Conservation (phyloP, 1,284 basidiomycete species). For the Ceraceosorus guamensis region DNA sequence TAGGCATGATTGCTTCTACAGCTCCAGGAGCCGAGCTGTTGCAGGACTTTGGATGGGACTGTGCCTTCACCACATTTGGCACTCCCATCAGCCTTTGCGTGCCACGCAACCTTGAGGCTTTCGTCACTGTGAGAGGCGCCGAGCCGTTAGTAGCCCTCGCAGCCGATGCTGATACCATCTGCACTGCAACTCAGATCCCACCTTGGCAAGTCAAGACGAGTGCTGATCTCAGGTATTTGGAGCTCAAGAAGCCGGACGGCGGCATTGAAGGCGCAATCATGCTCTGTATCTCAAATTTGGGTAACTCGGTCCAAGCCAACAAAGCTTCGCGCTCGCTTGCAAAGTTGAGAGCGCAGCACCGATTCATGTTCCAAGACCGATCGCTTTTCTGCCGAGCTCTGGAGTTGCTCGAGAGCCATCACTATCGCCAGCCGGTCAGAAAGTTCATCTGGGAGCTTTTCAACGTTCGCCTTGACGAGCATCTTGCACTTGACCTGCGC, state of each 20-base stretch:
- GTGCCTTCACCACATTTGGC: conserved; percentile 74
- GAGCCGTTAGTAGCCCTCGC: neutral
- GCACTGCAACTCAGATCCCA: conserved; percentile 58
- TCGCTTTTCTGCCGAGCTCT: conserved; percentile 33
- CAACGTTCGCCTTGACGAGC: conserved; percentile 52
- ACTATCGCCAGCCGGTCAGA: conserved; percentile 70
- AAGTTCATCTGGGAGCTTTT: conserved; percentile 89
- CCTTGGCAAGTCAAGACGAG: conserved; percentile 56
- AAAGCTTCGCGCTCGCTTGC: conserved; percentile 33
- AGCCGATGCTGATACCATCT: neutral
- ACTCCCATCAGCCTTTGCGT: conserved; percentile 81
- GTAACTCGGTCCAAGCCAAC: conserved; percentile 83
- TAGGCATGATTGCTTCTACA: conserved; percentile 73
- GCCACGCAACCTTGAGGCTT: conserved; percentile 70
- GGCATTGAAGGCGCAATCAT: conserved; percentile 69
- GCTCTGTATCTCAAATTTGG: conserved; percentile 81
- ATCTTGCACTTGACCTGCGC: neutral
- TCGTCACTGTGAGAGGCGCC: conserved; percentile 59
- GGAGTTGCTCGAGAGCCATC: conserved; percentile 53
- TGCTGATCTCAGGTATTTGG: conserved; percentile 15
- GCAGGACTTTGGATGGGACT: conserved; percentile 76
- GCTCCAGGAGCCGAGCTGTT: conserved; percentile 70
- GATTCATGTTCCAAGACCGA: conserved; percentile 21
- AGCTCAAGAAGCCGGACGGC: conserved; percentile 9
- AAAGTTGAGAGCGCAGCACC: conserved; percentile 54